These are phyloP conservation scores for Ophiostoma montium DNA, from an alignment of 2,329 filamentous ascomycete species.

Conservation along the genomic window DNA sequence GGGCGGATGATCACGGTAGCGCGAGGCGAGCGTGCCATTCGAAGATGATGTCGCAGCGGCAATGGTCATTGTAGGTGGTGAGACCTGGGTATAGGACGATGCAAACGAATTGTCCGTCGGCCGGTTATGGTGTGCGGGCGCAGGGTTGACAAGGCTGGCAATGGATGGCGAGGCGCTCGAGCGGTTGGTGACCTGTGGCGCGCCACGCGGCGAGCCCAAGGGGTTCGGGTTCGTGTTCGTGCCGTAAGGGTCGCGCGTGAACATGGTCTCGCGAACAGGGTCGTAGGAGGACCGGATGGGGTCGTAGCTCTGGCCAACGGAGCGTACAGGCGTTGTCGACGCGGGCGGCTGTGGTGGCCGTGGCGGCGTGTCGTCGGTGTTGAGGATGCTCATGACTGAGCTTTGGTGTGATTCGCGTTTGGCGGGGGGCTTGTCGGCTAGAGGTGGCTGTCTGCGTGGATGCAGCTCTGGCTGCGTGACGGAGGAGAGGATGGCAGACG, in stretches of 20 bases:
- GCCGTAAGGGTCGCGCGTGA: conserved; percentile 34
- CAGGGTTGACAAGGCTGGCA: conserved; percentile 65
- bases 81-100: conserved; percentile 19
- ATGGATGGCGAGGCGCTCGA: conserved; percentile 89
- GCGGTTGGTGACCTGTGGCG: conserved; percentile 42
- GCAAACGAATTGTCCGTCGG: conserved; percentile 18
- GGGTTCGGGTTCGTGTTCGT: too few species aligned
- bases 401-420: conserved; percentile 37
- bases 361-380: conserved; percentile 34
- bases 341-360: conserved; percentile 21
- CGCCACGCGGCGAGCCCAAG: conserved; percentile 36
- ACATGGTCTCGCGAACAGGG: conserved; percentile 47
- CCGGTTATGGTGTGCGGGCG: conserved; percentile 21
- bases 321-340: conserved; percentile 34
- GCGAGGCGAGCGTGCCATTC: not conserved
- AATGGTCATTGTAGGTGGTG: conserved; percentile 18
- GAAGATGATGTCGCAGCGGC: conserved; percentile 16
- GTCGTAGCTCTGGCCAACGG: conserved; percentile 75
- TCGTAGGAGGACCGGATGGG: conserved; percentile 67
- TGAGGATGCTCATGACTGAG: conserved; percentile 43
- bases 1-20: conserved; percentile 9
- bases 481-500: conserved; percentile 13
- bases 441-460: conserved; percentile 8
- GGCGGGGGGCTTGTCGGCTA: conserved; percentile 25
- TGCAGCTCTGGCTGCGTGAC: conserved; percentile 15